Evolutionary conservation across 208 protist genomes (phyloP).

Genomic region (Leptomonas pyrrhocoris): DNA sequence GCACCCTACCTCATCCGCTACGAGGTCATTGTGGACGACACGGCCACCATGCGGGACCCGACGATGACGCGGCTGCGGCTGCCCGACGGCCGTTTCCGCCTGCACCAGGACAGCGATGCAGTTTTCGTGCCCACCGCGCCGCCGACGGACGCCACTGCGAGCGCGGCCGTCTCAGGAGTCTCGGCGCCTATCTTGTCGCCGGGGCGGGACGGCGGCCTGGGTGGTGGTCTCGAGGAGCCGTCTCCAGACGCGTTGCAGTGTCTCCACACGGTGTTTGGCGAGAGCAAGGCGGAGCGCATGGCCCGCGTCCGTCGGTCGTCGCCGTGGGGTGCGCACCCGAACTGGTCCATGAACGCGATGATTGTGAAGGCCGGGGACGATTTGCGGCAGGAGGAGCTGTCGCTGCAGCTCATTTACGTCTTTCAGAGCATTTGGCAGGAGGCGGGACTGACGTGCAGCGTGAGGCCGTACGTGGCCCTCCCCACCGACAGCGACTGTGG

Average conservation of each 20-base stretch:
- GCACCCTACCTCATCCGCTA: slow-evolving; percentile 84
- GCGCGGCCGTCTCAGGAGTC: background rate
- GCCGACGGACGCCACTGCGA: background rate
- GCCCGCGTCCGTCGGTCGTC: slow-evolving; percentile 66
- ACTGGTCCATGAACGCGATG: slow-evolving; percentile 84
- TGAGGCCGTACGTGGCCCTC: slow-evolving; percentile 84
- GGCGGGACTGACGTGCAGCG: slow-evolving; percentile 76
- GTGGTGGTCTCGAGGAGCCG: slow-evolving; percentile 22
- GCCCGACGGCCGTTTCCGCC: slow-evolving; percentile 63
- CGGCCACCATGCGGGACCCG: slow-evolving; percentile 80
- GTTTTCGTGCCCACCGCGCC: slow-evolving; percentile 37
- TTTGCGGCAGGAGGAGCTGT: slow-evolving; percentile 93
- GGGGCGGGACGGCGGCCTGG: background rate
- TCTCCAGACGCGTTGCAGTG: slow-evolving; percentile 30
- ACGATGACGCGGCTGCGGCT: slow-evolving; percentile 61
- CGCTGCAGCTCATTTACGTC: slow-evolving; percentile 88
- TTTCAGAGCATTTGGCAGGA: slow-evolving; percentile 89
- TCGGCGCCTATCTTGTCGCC: background rate
- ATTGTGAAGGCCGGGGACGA: slow-evolving; percentile 95
- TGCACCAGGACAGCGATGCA: slow-evolving; percentile 53
- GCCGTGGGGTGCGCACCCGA: slow-evolving; percentile 79
- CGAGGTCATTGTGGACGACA: slow-evolving; percentile 89
- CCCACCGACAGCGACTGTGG: slow-evolving; percentile 80
- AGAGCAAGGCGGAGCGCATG: slow-evolving; percentile 50
- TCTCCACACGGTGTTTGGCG: slow-evolving; percentile 68